These are phyloP conservation scores for Rhipidocladum racemiflorum DNA, from an alignment of 176 grass and related monocot species.

Conservation along the genomic window DNA sequence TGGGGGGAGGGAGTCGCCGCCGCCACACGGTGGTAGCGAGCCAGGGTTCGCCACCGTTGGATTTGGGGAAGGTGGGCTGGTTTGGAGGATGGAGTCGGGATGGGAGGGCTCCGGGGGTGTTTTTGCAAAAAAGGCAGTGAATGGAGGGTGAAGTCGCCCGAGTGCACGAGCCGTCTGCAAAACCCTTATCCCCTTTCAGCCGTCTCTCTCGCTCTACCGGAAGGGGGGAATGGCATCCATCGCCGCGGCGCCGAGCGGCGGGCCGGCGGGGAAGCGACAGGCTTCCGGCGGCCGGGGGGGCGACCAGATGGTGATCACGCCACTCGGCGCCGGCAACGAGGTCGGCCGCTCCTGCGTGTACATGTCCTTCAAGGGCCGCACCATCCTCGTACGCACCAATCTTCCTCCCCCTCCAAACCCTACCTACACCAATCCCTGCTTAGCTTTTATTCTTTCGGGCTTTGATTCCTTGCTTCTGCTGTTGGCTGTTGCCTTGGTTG, in stretches of 20 bases:
- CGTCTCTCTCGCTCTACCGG: too few relatives aligned
- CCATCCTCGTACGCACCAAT: conserved; percentile 52
- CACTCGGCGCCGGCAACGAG: conserved; percentile 88
- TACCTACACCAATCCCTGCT: too few relatives aligned
- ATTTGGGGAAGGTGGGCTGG: too few relatives aligned
- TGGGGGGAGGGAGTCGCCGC: too few relatives aligned
- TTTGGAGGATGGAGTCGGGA: too few relatives aligned
- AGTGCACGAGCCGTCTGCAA: too few relatives aligned
- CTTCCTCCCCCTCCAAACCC: not conserved
- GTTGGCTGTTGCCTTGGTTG: not conserved
- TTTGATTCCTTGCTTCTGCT: not conserved
- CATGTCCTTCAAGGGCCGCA: conserved; percentile 94
- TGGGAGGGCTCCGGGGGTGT: too few relatives aligned
- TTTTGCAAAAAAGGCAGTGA: too few relatives aligned
- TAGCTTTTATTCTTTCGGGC: not conserved
- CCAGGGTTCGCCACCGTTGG: too few relatives aligned
- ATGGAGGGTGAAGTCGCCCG: too few relatives aligned
- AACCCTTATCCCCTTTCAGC: too few relatives aligned
- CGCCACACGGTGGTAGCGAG: too few relatives aligned
- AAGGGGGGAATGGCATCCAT: conserved; percentile 18
- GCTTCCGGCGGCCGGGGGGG: conserved; percentile 51
- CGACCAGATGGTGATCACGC: conserved; percentile 69
- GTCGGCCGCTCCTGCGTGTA: conserved; percentile 95
- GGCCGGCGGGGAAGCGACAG: conserved; percentile 26
- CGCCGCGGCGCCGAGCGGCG: not conserved